Evolutionary conservation across 2,329 filamentous ascomycete species (phyloP).

Genomic region (Sporothrix protearum): DNA sequence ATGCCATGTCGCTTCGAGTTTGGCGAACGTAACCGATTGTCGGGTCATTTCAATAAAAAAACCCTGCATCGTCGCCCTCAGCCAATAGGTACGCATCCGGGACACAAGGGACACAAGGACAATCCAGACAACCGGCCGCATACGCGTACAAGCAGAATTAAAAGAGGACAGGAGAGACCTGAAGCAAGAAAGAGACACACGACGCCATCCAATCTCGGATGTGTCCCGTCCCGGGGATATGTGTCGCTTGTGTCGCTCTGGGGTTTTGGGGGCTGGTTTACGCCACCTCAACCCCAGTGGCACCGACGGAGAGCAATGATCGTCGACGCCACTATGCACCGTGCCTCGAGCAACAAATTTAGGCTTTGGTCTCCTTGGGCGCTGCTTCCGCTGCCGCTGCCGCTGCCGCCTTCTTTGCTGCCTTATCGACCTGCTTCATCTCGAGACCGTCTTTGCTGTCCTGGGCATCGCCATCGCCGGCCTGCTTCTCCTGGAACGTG

Average conservation of each 20-base stretch:
- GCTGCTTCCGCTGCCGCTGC: neutral
- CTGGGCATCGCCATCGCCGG: conserved; percentile 42
- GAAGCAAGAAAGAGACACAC: neutral
- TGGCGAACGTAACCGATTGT: neutral
- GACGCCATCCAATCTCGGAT: conserved; percentile 2
- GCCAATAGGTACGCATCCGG: conserved; percentile 10
- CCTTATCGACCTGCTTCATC: conserved; percentile 17
- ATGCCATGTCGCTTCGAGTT: neutral
- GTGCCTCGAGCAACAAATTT: neutral
- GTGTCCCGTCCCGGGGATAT: neutral
- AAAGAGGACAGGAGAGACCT: neutral
- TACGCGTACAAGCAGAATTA: neutral
- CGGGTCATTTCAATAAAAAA: neutral
- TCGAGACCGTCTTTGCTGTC: conserved; percentile 23
- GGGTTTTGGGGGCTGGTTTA: neutral
- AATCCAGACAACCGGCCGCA: neutral
- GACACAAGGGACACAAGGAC: neutral
- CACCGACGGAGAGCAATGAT: neutral
- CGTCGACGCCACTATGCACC: neutral
- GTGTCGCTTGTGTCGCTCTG: neutral
- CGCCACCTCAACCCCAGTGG: neutral
- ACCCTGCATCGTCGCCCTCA: neutral
- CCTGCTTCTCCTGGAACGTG: conserved; percentile 55
- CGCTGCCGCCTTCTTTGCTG: neutral
- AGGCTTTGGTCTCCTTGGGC: neutral